Conservation (phyloP, 441 rosid species). For the Daphne laureola region DNA sequence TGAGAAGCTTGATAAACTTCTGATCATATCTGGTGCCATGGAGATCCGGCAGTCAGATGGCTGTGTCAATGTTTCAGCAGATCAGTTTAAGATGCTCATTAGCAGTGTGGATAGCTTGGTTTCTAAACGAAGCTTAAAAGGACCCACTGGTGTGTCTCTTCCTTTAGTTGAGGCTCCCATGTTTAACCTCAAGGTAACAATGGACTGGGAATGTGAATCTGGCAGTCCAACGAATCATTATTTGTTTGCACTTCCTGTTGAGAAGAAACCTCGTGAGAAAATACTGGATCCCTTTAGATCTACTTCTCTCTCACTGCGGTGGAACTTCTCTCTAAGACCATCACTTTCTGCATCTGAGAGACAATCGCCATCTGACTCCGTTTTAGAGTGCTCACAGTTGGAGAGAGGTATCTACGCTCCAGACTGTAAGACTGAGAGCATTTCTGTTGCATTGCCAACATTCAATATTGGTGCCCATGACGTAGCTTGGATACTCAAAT, state of each 20-base stretch:
- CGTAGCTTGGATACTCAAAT: slow-evolving; percentile 87
- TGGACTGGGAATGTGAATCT: slow-evolving; percentile 98
- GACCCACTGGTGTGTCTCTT: slow-evolving; percentile 42
- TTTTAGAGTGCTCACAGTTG: slow-evolving; percentile 18
- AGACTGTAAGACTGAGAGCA: slow-evolving; percentile 32
- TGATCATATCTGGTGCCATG: slow-evolving; percentile 54
- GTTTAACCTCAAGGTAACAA: slow-evolving; percentile 76
- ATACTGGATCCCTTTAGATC: slow-evolving; percentile 97
- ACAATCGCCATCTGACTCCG: slow-evolving; percentile 31
- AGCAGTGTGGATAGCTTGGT: slow-evolving; percentile 95
- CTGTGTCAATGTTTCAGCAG: slow-evolving; percentile 58
- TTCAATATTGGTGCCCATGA: slow-evolving; percentile 92
- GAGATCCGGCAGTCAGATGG: slow-evolving; percentile 97
- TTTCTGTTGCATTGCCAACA: slow-evolving; percentile 43
- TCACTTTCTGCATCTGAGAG: slow-evolving; percentile 24
- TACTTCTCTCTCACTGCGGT: slow-evolving; percentile 81
- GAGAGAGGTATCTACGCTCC: slow-evolving; percentile 6
- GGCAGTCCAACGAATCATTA: slow-evolving; percentile 92
- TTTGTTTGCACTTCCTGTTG: slow-evolving; percentile 79
- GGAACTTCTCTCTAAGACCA: slow-evolving; percentile 87
- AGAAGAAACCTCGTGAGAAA: slow-evolving; percentile 77
- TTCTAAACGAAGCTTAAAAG: slow-evolving; percentile 53
- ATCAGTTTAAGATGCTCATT: slow-evolving; percentile 68
- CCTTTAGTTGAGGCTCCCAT: slow-evolving; percentile 72
- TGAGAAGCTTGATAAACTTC: slow-evolving; percentile 90